A percentile compares a stretch with the other conserved stretches of the same genome.
These are phyloP conservation scores for Sugiyamaella sp. DNA, from an alignment of 1,139 yeast genomes.

Conservation along the genomic window DNA sequence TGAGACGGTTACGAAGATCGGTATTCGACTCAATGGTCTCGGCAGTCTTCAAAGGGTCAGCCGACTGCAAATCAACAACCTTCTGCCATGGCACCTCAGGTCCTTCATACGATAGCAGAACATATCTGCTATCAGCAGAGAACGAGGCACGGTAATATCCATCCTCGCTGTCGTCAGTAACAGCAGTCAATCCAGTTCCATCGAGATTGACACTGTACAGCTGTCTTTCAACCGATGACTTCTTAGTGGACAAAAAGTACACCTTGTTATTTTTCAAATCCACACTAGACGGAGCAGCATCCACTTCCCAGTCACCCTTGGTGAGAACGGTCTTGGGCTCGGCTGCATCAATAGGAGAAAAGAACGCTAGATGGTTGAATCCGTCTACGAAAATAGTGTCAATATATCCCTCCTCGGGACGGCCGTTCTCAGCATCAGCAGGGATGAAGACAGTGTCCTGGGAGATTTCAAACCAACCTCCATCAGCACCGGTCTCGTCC, in stretches of 20 bases:
- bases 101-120: slow-evolving; percentile 58
- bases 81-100: slow-evolving; percentile 70
- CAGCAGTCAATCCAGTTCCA: slow-evolving; percentile 49
- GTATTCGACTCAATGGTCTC: slow-evolving; percentile 44
- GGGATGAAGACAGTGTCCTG: slow-evolving; percentile 75
- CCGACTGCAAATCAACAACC: slow-evolving; percentile 49
- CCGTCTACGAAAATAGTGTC: slow-evolving; percentile 72
- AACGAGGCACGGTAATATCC: slow-evolving; percentile 73
- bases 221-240: slow-evolving; percentile 60
- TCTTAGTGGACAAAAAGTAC: slow-evolving; percentile 65
- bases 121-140: slow-evolving; percentile 60
- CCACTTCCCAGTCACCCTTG: slow-evolving; percentile 69
- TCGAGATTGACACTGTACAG: slow-evolving; percentile 52
- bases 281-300: slow-evolving; percentile 58
- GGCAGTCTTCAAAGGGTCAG: slow-evolving; percentile 40
- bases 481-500: slow-evolving; percentile 52
- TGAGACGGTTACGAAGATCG: slow-evolving; percentile 38
- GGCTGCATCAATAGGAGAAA: slow-evolving; percentile 51
- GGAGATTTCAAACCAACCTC: slow-evolving; percentile 78
- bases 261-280: slow-evolving; percentile 56
- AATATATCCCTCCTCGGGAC: slow-evolving; percentile 60
- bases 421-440: slow-evolving; percentile 48
- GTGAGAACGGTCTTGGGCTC: slow-evolving; percentile 58
- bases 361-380: slow-evolving; percentile 69
- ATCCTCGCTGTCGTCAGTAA: slow-evolving; percentile 58